Evolutionary conservation across 208 protist genomes (phyloP), one percentile per base, ranked within the genome.

Genomic region (Phytomonas sp.): DNA sequence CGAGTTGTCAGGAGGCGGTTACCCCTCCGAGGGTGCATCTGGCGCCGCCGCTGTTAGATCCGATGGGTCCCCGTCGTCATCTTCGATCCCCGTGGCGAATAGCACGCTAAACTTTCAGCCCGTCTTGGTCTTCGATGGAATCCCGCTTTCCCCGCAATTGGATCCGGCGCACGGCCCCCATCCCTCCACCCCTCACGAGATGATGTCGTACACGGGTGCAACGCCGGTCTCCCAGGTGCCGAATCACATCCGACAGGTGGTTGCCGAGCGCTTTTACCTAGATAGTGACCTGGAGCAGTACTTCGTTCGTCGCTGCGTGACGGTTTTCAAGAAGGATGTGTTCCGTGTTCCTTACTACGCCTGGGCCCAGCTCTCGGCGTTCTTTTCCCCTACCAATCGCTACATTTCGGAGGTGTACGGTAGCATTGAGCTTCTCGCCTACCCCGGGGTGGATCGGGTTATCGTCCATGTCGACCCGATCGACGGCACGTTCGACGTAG

Each of bases 351-450:
- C 90, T 34, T 92, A 91, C 78, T 74, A 91, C 56, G 85, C 85
- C 26, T 96, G 90, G 88, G 87, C 84, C 31, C 90, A 96, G 56
- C 76, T 96, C 31, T 93, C 90, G 26, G 81, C 90, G 53, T 89
- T 91, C 43, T 79, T 84, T 66, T 78, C 82, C 8, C 72, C 72
- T 59, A 67, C 67, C 0, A 88, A 87, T 63, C 73, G 67, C 1
- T 68, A 80, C 37, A 71, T 84, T 20, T 91, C 83, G 15, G 87
- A 93, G 70, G 85, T 87, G 4, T 96, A 83, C 66, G 90, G 90
- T 31, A 86, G 76, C 66, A 67, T 93, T 6, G 85, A 93, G 72
- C 75, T 96, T 34, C 83, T 96, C 66, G 90, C 90, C 51, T 96
- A 93, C 67, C 87, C 87, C 7, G 90, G 90, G 9, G 75, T 96